Conservation (phyloP, 352 stramenopile species). For the Pilasporangium apinafurcum region DNA sequence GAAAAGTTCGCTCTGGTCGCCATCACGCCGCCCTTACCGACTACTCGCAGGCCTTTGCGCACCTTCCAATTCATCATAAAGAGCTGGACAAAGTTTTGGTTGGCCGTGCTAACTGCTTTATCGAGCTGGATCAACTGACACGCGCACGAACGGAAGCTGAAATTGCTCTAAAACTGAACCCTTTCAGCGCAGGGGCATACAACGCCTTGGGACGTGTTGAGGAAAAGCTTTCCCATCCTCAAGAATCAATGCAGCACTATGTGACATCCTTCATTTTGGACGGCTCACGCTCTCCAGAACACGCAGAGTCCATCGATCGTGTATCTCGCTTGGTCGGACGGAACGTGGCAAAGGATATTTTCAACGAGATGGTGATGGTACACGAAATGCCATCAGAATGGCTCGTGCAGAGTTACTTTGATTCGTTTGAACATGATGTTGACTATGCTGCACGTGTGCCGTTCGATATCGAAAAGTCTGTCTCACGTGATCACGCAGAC, state of each 20-base stretch:
- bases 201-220: slow-evolving; percentile 58
- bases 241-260: slow-evolving; percentile 78
- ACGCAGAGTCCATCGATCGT: slow-evolving; percentile 68
- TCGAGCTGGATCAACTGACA: slow-evolving; percentile 37
- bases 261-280: slow-evolving; percentile 81
- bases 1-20: slow-evolving; percentile 34
- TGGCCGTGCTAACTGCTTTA: slow-evolving; percentile 50
- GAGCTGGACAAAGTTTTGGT: slow-evolving; percentile 50
- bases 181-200: slow-evolving; percentile 66
- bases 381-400: slow-evolving; percentile 71
- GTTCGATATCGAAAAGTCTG: slow-evolving; percentile 58
- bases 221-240: slow-evolving; percentile 34
- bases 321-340: slow-evolving; percentile 60
- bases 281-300: slow-evolving; percentile 60
- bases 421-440: slow-evolving; percentile 74
- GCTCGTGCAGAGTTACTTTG: slow-evolving; percentile 84
- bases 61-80: slow-evolving; percentile 63
- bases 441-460: slow-evolving; percentile 52
- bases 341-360: slow-evolving; percentile 57
- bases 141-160: slow-evolving; percentile 33
- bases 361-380: slow-evolving; percentile 59
- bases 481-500: slow-evolving; percentile 19
- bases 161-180: slow-evolving; percentile 52
- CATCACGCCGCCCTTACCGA: slow-evolving; percentile 46
- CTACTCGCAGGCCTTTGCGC: slow-evolving; percentile 53